phyloP scores from a whole-genome alignment of 768 basidiomycete genomes.

The Suillus plorans region DNA sequence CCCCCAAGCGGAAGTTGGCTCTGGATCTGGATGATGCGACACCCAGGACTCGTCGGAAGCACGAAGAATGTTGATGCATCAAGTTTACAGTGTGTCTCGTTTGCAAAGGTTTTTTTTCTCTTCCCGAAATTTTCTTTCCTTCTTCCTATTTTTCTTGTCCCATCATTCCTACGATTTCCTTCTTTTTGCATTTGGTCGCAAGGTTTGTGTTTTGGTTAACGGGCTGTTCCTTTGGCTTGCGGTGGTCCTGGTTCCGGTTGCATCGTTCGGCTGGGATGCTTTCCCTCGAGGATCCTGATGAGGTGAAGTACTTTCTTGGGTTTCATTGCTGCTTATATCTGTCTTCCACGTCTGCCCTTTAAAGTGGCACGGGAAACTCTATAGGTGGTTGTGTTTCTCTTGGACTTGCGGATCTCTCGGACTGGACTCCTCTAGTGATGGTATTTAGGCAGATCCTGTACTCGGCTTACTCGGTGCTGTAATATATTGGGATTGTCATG shows the following conservation, averaged over 20 bases:
- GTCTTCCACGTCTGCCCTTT: background rate
- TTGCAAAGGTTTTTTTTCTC: background rate
- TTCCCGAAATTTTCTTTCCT: background rate
- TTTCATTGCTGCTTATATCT: background rate
- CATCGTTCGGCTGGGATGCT: background rate
- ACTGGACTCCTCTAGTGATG: background rate
- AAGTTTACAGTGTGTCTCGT: background rate
- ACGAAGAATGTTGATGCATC: background rate
- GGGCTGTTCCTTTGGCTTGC: background rate
- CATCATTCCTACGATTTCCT: background rate
- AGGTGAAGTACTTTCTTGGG: background rate
- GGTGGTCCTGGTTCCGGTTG: slow-evolving; percentile 2
- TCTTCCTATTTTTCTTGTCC: background rate
- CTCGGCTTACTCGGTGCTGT: background rate
- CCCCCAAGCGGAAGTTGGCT: background rate
- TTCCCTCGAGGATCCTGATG: background rate
- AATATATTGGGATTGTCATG: background rate
- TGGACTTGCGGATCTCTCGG: slow-evolving; percentile 1
- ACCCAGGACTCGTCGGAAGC: background rate
- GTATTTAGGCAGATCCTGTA: background rate
- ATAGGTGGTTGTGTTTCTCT: background rate
- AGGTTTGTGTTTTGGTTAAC: background rate
- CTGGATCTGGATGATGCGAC: background rate
- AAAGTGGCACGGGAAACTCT: background rate
- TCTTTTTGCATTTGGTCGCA: background rate